Conservation (phyloP, 108 stramenopile genomes). For the Cyclotella sp. region DNA sequence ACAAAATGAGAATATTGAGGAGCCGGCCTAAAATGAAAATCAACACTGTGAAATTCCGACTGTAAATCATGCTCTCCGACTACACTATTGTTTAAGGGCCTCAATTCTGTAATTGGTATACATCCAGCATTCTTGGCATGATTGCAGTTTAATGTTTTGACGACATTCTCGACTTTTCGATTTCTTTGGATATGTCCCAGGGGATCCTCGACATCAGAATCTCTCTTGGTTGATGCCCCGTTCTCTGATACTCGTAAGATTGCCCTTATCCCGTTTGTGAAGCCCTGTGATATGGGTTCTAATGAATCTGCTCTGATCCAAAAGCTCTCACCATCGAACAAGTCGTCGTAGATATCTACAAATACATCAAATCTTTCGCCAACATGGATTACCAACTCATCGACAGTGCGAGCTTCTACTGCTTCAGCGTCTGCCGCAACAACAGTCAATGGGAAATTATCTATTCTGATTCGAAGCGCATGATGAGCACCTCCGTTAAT, state of each 20-base stretch:
- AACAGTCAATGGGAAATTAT: conserved; percentile 35
- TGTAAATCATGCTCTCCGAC: not conserved
- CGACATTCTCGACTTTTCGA: not conserved
- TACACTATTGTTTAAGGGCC: not conserved
- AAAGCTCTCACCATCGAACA: conserved; percentile 16
- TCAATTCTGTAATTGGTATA: conserved; percentile 28
- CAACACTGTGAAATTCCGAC: conserved; percentile 21
- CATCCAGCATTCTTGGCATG: conserved; percentile 5
- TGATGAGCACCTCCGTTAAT: conserved; percentile 29
- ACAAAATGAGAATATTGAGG: conserved; percentile 36
- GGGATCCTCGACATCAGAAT: conserved; percentile 17
- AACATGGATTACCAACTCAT: conserved; percentile 28
- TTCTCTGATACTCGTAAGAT: conserved; percentile 11
- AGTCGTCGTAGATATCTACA: conserved; percentile 7
- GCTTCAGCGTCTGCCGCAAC: conserved; percentile 33
- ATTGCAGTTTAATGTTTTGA: conserved; percentile 25
- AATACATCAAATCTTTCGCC: conserved; percentile 32
- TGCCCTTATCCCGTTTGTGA: conserved; percentile 19
- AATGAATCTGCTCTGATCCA: conserved; percentile 43
- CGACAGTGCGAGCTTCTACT: conserved; percentile 24
- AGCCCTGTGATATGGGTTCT: conserved; percentile 29
- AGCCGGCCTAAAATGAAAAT: conserved; percentile 16
- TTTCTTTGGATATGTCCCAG: not conserved
- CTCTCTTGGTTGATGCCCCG: not conserved
- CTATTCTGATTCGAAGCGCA: conserved; percentile 20